phyloP scores from a whole-genome alignment of 345 rosid genomes.

The Boechera retrofracta region DNA sequence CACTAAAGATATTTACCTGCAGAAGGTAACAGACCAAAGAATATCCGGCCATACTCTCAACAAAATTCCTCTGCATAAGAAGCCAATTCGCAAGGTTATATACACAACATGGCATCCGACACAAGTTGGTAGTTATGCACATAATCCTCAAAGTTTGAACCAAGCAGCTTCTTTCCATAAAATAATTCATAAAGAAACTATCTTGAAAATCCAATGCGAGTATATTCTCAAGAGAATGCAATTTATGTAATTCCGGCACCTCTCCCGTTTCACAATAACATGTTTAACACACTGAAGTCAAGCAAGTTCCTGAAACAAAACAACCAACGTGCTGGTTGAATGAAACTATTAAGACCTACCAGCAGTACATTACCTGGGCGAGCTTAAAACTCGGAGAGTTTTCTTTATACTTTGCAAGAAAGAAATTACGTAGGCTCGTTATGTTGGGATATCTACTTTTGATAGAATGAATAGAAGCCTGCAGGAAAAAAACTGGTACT shows the following conservation, averaged over 20 bases:
- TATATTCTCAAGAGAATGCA: conserved; percentile 25
- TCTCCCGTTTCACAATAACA: conserved; percentile 22
- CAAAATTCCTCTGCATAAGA: conserved; percentile 89
- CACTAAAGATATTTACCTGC: conserved; percentile 59
- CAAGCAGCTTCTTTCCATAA: conserved; percentile 18
- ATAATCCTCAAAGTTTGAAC: conserved; percentile 20
- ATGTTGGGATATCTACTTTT: conserved; percentile 93
- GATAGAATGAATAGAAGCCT: conserved; percentile 98
- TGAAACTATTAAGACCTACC: conserved; percentile 20
- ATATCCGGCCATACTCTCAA: conserved; percentile 99
- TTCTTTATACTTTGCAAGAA: conserved; percentile 86
- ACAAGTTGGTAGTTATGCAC: conserved; percentile 3
- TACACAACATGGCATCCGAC: conserved; percentile 3
- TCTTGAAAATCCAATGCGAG: conserved; percentile 19
- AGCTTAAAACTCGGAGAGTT: conserved; percentile 90
- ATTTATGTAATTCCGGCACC: neutral
- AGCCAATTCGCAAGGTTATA: conserved; percentile 25
- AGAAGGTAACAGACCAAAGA: conserved; percentile 97
- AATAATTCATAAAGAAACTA: conserved; percentile 3
- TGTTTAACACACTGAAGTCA: neutral
- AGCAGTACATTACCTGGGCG: conserved; percentile 75
- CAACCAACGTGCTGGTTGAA: conserved; percentile 22
- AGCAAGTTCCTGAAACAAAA: conserved; percentile 26
- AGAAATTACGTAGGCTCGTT: conserved; percentile 87
- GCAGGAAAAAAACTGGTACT: conserved; percentile 24